Percentiles rank a stretch among this genome's conserved stretches.
Conservation (phyloP, 164 flowering plant genomes). For the Kingdonia uniflora region DNA sequence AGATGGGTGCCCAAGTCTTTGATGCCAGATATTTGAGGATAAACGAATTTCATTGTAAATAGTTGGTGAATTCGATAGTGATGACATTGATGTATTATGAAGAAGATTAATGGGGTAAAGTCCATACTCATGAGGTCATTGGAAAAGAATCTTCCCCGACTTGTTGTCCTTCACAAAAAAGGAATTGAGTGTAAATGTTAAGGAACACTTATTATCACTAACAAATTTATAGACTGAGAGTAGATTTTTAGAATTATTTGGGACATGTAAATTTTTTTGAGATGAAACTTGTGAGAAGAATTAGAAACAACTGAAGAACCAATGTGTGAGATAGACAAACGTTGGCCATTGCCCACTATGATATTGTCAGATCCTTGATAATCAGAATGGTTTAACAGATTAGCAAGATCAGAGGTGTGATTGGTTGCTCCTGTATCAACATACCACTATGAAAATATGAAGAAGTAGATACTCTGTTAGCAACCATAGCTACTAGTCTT, state of each 20-base stretch:
- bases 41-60: neutral
- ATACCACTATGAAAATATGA: neutral
- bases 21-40: neutral
- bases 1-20: neutral
- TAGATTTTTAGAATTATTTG: neutral
- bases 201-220: neutral
- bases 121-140: neutral
- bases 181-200: neutral
- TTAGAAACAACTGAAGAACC: neutral
- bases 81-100: neutral
- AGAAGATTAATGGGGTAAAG: neutral
- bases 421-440: neutral
- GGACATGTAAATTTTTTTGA: neutral
- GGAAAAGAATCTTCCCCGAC: neutral
- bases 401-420: conserved; percentile 1
- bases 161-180: neutral
- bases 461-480: neutral
- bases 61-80: neutral
- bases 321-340: conserved; percentile 3
- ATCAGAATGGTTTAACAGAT: neutral
- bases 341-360: conserved; percentile 1
- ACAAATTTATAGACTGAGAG: neutral
- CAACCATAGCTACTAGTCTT: neutral
- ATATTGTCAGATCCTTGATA: conserved; percentile 4
- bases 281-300: neutral